Evolutionary conservation across 129 eudicot genomes (phyloP).

Genomic region (Rutidosis leptorrhynchoides): DNA sequence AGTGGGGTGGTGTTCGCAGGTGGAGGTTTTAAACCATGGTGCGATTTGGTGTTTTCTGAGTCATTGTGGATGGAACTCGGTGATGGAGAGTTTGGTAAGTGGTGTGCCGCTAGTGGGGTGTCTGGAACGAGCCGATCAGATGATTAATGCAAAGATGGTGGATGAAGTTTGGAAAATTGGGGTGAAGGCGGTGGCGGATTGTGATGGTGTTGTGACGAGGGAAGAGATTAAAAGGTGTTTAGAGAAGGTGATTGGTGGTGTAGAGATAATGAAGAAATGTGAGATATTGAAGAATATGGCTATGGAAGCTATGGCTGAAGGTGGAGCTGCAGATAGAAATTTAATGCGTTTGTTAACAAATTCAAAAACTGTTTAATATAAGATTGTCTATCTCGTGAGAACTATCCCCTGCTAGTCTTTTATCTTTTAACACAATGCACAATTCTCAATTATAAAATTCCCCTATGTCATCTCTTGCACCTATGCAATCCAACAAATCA

Average conservation of each 20-base stretch:
- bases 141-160: constrained; percentile 50
- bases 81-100: constrained; percentile 42
- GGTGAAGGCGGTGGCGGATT: constrained; percentile 35
- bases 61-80: constrained; percentile 82
- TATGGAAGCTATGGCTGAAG: constrained; percentile 40
- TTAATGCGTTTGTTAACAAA: constrained; percentile 8
- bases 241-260: constrained; percentile 47
- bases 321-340: constrained; percentile 40
- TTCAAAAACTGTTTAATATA: no score
- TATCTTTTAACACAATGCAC: no score
- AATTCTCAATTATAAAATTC: no score
- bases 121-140: constrained; percentile 52
- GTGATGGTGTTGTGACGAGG: constrained; percentile 36
- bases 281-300: constrained; percentile 47
- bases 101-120: constrained; percentile 59
- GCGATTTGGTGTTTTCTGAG: constrained; percentile 65
- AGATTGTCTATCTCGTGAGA: no score
- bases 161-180: constrained; percentile 74
- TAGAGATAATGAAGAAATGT: constrained; percentile 32
- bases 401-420: no score
- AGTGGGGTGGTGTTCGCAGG: constrained; percentile 67
- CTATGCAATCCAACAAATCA: no score
- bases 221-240: constrained; percentile 50
- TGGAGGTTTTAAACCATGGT: constrained; percentile 52
- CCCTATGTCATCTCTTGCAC: no score